Evolutionary conservation across 2,329 filamentous ascomycete genomes (phyloP), one percentile per base, ranked within the genome.

Genomic region (Nothophoma quercina): DNA sequence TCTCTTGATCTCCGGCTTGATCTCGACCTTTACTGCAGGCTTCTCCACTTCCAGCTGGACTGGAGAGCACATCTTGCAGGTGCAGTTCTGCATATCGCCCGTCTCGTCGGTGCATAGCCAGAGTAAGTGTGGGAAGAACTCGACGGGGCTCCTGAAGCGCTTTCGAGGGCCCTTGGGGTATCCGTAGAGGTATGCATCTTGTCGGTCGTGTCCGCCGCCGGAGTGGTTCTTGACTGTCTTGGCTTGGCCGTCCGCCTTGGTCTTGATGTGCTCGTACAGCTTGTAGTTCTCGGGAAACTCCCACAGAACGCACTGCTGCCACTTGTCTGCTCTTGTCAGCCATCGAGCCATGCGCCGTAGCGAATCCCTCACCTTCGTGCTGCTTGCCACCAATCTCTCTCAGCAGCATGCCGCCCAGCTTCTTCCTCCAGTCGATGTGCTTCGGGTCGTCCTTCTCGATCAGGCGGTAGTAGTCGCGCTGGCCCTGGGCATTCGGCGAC

Each of bases 101-200:
- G 72, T 75, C 53, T 79, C 76, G 58, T 85, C 83, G 16, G 79
- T 81, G 38, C 72, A 74, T 2, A 86, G 78, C 82, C 83, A 85
- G 1, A 85, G 67, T 3, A 86, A 70, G 65, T 86, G 84, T 2
- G 81, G 82, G 55, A 85, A 84, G 73, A 86, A 86, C 56, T 86
- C 83, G 43, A 78, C 78, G 0, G 83, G 83, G 62, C 82, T 85
- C 47, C 83, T 72, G 64, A 80, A 86, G 40, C 83, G 77, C 70
- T 85, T 85, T 67, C 79, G 81, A 15, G 80, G 76, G 13, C 83
- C 83, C 36, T 77, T 72, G 2, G 83, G 83, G 63, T 86, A 83
- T 16, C 84, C 84, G 64, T 85, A 86, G 5, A 86, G 75, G 58
- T 85, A 86, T 25, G 82, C 82, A 64, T 86, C 84, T 60, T 84